phyloP scores from a whole-genome alignment of 345 rosid species.

The Raphanus sativus region DNA sequence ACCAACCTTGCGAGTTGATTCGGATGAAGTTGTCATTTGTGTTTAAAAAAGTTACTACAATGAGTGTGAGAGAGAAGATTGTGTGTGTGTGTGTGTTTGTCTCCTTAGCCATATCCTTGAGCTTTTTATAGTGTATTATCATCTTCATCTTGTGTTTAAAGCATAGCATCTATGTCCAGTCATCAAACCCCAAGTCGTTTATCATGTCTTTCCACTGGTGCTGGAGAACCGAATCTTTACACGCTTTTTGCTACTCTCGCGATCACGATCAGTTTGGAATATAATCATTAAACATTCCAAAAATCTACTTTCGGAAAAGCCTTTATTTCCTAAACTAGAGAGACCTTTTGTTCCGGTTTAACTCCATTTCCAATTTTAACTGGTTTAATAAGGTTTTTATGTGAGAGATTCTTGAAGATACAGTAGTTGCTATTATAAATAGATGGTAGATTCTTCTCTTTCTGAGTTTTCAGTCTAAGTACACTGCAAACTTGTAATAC shows the following conservation, averaged over 20 bases:
- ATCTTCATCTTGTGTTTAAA: neutral
- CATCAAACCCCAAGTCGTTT: conserved; percentile 32
- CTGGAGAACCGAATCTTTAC: conserved; percentile 36
- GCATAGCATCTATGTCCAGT: conserved; percentile 26
- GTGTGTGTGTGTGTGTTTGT: conserved; percentile 23
- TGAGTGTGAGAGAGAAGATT: neutral
- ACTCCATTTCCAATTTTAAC: neutral
- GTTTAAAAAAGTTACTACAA: conserved; percentile 8
- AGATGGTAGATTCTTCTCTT: neutral
- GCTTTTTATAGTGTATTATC: conserved; percentile 24
- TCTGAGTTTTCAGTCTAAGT: neutral
- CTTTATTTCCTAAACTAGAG: neutral
- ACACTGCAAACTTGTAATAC: neutral
- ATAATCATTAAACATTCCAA: conserved; percentile 12
- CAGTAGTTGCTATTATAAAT: neutral
- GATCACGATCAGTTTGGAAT: conserved; percentile 26
- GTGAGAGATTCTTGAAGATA: neutral
- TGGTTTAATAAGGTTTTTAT: neutral
- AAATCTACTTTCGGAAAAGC: neutral
- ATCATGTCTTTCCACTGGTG: conserved; percentile 33
- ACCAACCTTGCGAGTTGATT: conserved; percentile 37
- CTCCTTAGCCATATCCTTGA: conserved; percentile 30
- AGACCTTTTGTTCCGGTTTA: neutral
- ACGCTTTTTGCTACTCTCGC: conserved; percentile 18
- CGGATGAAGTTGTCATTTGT: conserved; percentile 36